Conservation (phyloP, 2,329 filamentous ascomycete genomes). For the Botryotinia calthae region DNA sequence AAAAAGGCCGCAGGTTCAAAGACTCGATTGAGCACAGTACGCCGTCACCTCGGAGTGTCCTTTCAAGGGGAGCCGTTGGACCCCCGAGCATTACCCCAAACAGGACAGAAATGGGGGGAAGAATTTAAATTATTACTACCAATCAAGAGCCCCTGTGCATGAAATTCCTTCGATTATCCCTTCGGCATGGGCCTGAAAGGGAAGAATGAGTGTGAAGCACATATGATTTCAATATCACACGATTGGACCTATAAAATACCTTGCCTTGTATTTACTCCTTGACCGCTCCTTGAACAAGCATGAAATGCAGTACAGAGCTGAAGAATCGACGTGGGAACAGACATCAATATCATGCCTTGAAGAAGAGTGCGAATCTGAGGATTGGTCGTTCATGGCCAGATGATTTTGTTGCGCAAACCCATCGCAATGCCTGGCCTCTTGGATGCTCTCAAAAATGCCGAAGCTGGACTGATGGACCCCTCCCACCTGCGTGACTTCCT, state of each 20-base stretch:
- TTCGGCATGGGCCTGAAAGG: neutral
- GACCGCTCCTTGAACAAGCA: neutral
- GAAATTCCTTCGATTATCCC: neutral
- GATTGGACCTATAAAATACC: neutral
- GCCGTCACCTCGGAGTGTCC: neutral
- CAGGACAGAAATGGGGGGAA: neutral
- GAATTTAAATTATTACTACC: neutral
- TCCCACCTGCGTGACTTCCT: neutral
- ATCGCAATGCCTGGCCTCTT: neutral
- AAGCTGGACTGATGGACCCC: neutral
- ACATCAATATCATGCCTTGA: constrained; percentile 4
- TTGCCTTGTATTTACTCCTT: neutral
- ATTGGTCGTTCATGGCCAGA: neutral
- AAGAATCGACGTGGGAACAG: neutral
- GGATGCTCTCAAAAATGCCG: no score
- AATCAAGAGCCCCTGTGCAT: neutral
- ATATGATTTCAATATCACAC: constrained; percentile 13
- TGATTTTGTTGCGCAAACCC: no score
- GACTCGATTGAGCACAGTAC: neutral
- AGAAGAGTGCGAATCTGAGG: no score
- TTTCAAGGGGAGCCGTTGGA: neutral
- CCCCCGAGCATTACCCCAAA: neutral
- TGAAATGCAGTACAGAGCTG: neutral
- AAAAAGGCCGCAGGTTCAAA: neutral
- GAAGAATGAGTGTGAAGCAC: neutral